Conservation (phyloP, 371 early-diverging fungal species). For the Apophysomyces sp. region DNA sequence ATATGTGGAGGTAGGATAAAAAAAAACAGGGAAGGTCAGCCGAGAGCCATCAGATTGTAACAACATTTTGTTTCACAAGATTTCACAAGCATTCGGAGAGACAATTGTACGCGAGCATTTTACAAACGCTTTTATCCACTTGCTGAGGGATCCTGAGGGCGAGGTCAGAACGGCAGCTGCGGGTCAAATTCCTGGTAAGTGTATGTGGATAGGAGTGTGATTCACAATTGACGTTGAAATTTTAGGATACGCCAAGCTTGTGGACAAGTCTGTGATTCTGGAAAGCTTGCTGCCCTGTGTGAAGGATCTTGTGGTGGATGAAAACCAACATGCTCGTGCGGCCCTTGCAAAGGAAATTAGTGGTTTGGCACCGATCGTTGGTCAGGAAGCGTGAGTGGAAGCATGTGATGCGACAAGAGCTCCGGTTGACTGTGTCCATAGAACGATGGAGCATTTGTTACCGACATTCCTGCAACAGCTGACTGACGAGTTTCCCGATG, state of each 20-base stretch:
- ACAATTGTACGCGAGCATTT: conserved; percentile 77
- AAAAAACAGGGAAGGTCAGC: not conserved
- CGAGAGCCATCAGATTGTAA: not conserved
- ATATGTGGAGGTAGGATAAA: conserved; percentile 76
- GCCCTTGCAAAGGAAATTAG: conserved; percentile 95
- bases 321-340: conserved; percentile 95
- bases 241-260: conserved; percentile 79
- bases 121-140: conserved; percentile 69
- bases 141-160: conserved; percentile 94
- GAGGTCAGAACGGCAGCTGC: conserved; percentile 96
- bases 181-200: conserved; percentile 80
- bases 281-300: conserved; percentile 87
- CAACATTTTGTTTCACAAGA: conserved; percentile 35
- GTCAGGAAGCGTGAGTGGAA: conserved; percentile 80
- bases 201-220: not conserved
- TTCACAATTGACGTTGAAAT: not conserved
- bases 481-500: conserved; percentile 97
- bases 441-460: conserved; percentile 91
- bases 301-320: conserved; percentile 88
- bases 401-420: not conserved
- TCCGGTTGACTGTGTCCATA: conserved; percentile 16
- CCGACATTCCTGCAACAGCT: conserved; percentile 93
- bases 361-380: conserved; percentile 92
- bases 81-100: conserved; percentile 80
- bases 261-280: conserved; percentile 78